These are phyloP conservation scores for Talaromyces albobiverticillius DNA, from an alignment of 2,329 filamentous ascomycete species.

Conservation along the genomic window DNA sequence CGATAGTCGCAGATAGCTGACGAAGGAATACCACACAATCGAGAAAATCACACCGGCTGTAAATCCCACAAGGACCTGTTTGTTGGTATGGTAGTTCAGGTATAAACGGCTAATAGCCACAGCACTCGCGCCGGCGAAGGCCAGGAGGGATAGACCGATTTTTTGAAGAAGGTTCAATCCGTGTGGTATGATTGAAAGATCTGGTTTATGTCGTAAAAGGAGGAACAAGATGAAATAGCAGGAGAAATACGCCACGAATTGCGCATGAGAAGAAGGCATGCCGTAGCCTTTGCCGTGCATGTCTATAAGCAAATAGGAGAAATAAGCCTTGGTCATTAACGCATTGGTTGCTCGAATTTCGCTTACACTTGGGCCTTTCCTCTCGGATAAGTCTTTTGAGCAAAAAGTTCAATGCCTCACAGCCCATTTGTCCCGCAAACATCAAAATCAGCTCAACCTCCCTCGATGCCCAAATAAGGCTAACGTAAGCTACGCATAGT, in stretches of 20 bases:
- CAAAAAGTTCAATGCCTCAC: constrained; percentile 85
- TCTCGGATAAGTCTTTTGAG: constrained; percentile 91
- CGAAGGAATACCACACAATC: constrained; percentile 73
- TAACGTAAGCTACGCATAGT: constrained; percentile 84
- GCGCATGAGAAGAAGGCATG: constrained; percentile 93
- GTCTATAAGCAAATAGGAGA: constrained; percentile 41
- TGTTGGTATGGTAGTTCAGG: constrained; percentile 84
- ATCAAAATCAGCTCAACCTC: constrained; percentile 86
- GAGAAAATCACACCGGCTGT: constrained; percentile 69
- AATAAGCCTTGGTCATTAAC: constrained; percentile 3
- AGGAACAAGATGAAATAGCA: constrained; percentile 82
- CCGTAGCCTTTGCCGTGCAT: constrained; percentile 90
- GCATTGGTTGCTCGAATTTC: neutral
- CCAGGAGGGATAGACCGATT: constrained; percentile 54
- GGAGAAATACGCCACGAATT: constrained; percentile 91
- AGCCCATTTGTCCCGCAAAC: constrained; percentile 86
- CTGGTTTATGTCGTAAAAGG: constrained; percentile 71
- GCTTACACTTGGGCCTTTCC: constrained; percentile 75
- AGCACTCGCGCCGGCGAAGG: constrained; percentile 59
- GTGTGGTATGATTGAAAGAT: constrained; percentile 41
- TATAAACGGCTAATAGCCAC: constrained; percentile 86
- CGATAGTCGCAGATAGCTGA: constrained; percentile 60
- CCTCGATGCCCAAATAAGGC: constrained; percentile 84
- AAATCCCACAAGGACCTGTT: constrained; percentile 80
- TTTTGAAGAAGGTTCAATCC: constrained; percentile 53